Conservation (phyloP, 306 rosid species). For the Myrica gale region DNA sequence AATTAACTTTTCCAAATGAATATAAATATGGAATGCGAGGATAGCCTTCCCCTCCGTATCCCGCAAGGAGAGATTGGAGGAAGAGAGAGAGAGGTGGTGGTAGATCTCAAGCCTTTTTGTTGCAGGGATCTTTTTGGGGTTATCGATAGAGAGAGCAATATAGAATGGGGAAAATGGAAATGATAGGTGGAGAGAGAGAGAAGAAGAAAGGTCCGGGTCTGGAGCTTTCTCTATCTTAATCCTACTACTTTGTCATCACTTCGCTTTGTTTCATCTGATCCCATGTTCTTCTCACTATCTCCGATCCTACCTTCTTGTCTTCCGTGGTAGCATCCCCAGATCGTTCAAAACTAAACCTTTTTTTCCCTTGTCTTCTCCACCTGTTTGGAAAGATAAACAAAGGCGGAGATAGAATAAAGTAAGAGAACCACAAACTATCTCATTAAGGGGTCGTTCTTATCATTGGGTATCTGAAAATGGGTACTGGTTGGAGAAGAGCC, state of each 20-base stretch:
- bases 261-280: conserved; percentile 38
- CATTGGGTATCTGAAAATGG: conserved; percentile 47
- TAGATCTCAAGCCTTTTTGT: conserved; percentile 38
- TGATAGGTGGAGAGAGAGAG: conserved; percentile 1
- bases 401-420: conserved; percentile 19
- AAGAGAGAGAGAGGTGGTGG: conserved; percentile 2
- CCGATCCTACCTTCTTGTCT: conserved; percentile 45
- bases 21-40: conserved; percentile 37
- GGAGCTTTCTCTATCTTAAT: conserved; percentile 13
- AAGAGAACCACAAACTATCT: not conserved
- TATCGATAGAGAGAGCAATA: conserved; percentile 21
- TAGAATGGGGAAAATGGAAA: conserved; percentile 2
- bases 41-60: conserved; percentile 24
- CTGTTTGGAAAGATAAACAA: conserved; percentile 14
- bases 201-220: not conserved
- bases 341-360: conserved; percentile 41
- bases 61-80: conserved; percentile 26
- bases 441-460: not conserved
- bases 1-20: conserved; percentile 24
- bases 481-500: conserved; percentile 94
- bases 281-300: conserved; percentile 41
- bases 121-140: conserved; percentile 38
- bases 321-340: conserved; percentile 43
- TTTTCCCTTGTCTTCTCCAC: conserved; percentile 16
- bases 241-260: conserved; percentile 39